These are phyloP conservation scores for Podospora tetraspora DNA, from an alignment of 495 filamentous ascomycete species.

Conservation along the genomic window DNA sequence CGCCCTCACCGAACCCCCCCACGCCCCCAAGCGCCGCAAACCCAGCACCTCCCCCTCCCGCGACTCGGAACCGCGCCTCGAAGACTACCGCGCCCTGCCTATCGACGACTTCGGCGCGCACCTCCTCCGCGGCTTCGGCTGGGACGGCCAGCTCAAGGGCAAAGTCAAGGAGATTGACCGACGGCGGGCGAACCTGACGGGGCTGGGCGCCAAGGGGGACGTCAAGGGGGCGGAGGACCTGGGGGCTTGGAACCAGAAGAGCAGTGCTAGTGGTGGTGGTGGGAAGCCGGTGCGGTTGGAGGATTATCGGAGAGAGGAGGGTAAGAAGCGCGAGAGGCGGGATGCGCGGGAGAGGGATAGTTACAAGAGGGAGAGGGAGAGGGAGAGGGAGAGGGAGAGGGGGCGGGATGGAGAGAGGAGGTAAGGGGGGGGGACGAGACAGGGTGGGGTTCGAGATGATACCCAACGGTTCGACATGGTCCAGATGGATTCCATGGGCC, in stretches of 20 bases:
- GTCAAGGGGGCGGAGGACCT: slow-evolving; percentile 65
- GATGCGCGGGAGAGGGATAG: slow-evolving; percentile 38
- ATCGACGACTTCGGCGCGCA: slow-evolving; percentile 93
- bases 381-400: no score
- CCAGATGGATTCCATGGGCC: no score
- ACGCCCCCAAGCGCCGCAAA: slow-evolving; percentile 20
- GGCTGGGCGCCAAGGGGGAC: slow-evolving; percentile 67
- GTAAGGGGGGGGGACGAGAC: background rate
- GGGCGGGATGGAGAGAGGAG: slow-evolving; percentile 34
- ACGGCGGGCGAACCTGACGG: slow-evolving; percentile 69
- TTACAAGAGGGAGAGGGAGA: slow-evolving; percentile 45
- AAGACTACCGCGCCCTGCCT: slow-evolving; percentile 81
- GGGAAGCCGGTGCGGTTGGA: slow-evolving; percentile 37
- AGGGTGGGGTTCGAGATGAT: background rate
- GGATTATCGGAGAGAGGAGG: slow-evolving; percentile 41
- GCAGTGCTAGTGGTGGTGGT: slow-evolving; percentile 20
- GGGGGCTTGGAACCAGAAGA: slow-evolving; percentile 35
- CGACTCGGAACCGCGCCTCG: slow-evolving; percentile 68
- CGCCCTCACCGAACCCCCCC: slow-evolving; percentile 61
- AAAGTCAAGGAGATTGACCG: slow-evolving; percentile 46
- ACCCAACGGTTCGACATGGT: background rate
- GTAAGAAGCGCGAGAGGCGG: slow-evolving; percentile 36
- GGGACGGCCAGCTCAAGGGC: slow-evolving; percentile 72
- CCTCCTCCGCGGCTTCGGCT: slow-evolving; percentile 84
- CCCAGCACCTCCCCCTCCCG: slow-evolving; percentile 54